A percentile compares a stretch with the other conserved stretches of the same genome.
These are phyloP conservation scores for Hericium alpestre DNA, from an alignment of 768 basidiomycete species.

Conservation along the genomic window DNA sequence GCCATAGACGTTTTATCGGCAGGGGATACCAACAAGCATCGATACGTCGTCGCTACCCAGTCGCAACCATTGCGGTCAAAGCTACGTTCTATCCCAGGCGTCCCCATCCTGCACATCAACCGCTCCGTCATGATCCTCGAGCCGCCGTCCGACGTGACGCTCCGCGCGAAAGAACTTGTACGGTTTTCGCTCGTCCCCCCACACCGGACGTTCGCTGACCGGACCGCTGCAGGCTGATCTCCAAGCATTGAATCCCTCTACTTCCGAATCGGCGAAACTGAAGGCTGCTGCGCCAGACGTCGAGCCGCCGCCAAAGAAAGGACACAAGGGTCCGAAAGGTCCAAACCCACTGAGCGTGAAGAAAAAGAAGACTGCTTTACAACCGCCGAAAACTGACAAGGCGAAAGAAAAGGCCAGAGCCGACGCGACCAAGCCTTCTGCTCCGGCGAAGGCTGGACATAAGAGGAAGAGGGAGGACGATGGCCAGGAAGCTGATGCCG, in stretches of 20 bases:
- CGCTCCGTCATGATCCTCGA: conserved; percentile 89
- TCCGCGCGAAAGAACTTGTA: conserved; percentile 56
- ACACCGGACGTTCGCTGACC: background rate
- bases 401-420: conserved; percentile 6
- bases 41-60: conserved; percentile 85
- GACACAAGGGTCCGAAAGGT: conserved; percentile 63
- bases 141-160: conserved; percentile 73
- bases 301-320: conserved; percentile 39
- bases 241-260: conserved; percentile 40
- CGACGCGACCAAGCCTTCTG: background rate
- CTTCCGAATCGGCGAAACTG: conserved; percentile 37
- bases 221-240: conserved; percentile 47
- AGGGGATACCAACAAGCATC: conserved; percentile 84
- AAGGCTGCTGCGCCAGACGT: conserved; percentile 19
- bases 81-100: conserved; percentile 68
- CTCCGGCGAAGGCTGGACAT: conserved; percentile 5
- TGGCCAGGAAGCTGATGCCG: conserved; percentile 5
- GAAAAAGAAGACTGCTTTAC: conserved; percentile 50
- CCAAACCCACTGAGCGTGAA: conserved; percentile 91
- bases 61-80: conserved; percentile 58
- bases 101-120: conserved; percentile 86
- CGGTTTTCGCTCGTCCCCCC: conserved; percentile 8
- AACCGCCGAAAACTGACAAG: conserved; percentile 4
- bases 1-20: background rate
- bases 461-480: conserved; percentile 21